A percentile compares a stretch with the other conserved stretches of the same genome.
Evolutionary conservation across 2,329 filamentous ascomycete genomes (phyloP).

Genomic region (Aspergillus cejpii): DNA sequence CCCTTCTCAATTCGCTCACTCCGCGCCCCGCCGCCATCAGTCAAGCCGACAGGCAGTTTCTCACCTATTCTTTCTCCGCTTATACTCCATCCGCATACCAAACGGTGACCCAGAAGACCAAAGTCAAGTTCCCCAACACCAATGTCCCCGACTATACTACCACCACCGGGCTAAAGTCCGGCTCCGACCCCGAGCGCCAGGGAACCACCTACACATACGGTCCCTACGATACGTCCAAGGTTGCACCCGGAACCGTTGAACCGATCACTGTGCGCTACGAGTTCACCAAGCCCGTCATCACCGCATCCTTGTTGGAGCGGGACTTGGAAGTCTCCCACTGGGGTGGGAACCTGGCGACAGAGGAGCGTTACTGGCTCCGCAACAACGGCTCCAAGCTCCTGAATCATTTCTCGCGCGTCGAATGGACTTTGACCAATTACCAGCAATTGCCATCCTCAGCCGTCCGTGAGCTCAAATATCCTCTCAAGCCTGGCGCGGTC

Average conservation of each 20-base stretch:
- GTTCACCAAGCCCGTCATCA: constrained; percentile 84
- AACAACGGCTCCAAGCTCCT: constrained; percentile 78
- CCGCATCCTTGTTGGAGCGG: constrained; percentile 71
- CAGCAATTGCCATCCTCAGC: constrained; percentile 71
- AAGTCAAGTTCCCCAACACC: constrained; percentile 75
- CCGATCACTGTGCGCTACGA: constrained; percentile 81
- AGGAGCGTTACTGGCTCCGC: constrained; percentile 83
- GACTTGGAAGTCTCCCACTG: constrained; percentile 96
- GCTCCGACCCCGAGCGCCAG: constrained; percentile 69
- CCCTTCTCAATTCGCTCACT: constrained; percentile 66
- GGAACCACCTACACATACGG: constrained; percentile 85
- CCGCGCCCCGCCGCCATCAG: constrained; percentile 75
- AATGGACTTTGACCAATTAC: constrained; percentile 66
- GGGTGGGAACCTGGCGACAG: constrained; percentile 92
- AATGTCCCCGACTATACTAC: constrained; percentile 81
- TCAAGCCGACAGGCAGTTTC: constrained; percentile 82
- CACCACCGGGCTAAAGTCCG: constrained; percentile 54
- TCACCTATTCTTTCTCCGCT: constrained; percentile 77
- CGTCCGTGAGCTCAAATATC: constrained; percentile 73
- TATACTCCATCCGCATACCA: constrained; percentile 77
- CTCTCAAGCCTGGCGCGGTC: constrained; percentile 68
- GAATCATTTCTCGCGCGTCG: constrained; percentile 66
- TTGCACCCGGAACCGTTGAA: constrained; percentile 68
- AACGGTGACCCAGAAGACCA: constrained; percentile 92
- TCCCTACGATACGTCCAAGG: constrained; percentile 63